Conservation (phyloP, 73 alveolate genomes). For the Urostyla sp. region DNA sequence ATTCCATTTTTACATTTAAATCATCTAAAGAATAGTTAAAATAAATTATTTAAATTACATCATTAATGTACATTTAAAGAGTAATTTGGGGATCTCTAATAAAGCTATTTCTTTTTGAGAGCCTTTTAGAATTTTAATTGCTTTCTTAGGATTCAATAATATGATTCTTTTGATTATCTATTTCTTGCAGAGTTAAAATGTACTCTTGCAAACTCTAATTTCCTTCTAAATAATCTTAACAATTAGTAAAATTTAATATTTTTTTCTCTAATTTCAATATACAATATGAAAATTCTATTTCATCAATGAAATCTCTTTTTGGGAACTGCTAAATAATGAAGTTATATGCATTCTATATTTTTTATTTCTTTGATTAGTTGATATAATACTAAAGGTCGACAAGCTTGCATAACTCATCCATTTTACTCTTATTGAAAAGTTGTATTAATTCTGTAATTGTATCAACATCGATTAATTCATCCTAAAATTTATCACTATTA, state of each 20-base stretch:
- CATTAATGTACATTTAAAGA: no score
- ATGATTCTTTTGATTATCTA: neutral
- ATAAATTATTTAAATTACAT: no score
- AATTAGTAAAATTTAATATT: neutral
- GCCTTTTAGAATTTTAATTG: no score
- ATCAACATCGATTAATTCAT: neutral
- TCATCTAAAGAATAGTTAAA: no score
- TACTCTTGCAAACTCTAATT: conserved; percentile 22
- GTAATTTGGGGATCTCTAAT: no score
- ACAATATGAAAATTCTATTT: conserved; percentile 11
- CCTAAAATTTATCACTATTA: neutral
- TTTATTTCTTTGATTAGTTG: neutral
- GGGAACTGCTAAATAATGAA: neutral
- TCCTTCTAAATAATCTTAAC: conserved; percentile 10
- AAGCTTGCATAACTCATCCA: neutral
- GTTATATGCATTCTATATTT: neutral
- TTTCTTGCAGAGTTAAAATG: conserved; percentile 28
- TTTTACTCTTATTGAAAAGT: neutral
- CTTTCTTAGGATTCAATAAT: neutral
- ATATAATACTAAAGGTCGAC: conserved; percentile 24
- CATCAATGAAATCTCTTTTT: neutral
- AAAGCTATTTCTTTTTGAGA: no score
- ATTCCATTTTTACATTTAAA: no score
- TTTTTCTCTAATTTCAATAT: conserved; percentile 11
- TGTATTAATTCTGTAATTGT: neutral